Evolutionary conservation across 2,329 filamentous ascomycete species (phyloP).

Genomic region (Talaromyces pinophilus): DNA sequence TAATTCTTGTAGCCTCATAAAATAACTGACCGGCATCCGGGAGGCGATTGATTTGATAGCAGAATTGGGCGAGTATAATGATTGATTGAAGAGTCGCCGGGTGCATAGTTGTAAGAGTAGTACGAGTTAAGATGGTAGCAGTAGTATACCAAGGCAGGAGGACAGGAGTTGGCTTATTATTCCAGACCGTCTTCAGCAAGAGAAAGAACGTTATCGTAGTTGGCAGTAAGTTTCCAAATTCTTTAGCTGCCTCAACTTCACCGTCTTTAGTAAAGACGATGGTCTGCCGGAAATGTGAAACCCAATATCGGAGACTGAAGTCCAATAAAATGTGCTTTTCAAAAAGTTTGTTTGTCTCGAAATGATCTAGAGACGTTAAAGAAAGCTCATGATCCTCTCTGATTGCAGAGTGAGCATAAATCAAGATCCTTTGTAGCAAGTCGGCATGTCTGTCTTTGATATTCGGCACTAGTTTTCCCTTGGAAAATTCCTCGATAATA

Average conservation of each 20-base stretch:
- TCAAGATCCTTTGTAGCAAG: slow-evolving; percentile 35
- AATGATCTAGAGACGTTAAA: slow-evolving; percentile 30
- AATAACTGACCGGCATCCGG: slow-evolving; percentile 42
- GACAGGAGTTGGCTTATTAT: slow-evolving; percentile 36
- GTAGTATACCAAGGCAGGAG: slow-evolving; percentile 33
- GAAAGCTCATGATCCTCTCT: slow-evolving; percentile 38
- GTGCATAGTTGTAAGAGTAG: slow-evolving; percentile 40
- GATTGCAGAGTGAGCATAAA: slow-evolving; percentile 37
- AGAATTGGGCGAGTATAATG: slow-evolving; percentile 49
- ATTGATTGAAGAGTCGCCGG: slow-evolving; percentile 52
- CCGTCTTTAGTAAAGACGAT: slow-evolving; percentile 40
- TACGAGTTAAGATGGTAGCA: slow-evolving; percentile 35
- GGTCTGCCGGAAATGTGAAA: slow-evolving; percentile 49
- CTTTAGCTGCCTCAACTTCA: slow-evolving; percentile 46
- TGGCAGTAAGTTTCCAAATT: slow-evolving; percentile 53
- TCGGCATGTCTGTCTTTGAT: slow-evolving; percentile 40
- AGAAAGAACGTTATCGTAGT: slow-evolving; percentile 48
- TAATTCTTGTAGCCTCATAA: slow-evolving; percentile 47
- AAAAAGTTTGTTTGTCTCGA: slow-evolving; percentile 32
- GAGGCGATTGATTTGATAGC: slow-evolving; percentile 36
- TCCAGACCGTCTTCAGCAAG: slow-evolving; percentile 53
- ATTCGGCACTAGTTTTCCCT: slow-evolving; percentile 34
- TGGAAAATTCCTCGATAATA: slow-evolving; percentile 34
- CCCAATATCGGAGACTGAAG: slow-evolving; percentile 52
- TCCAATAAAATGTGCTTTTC: slow-evolving; percentile 46